Evolutionary conservation across 108 stramenopile species (phyloP), one percentile per base, ranked within the genome.

Genomic region (Discostella pseudostelligera): DNA sequence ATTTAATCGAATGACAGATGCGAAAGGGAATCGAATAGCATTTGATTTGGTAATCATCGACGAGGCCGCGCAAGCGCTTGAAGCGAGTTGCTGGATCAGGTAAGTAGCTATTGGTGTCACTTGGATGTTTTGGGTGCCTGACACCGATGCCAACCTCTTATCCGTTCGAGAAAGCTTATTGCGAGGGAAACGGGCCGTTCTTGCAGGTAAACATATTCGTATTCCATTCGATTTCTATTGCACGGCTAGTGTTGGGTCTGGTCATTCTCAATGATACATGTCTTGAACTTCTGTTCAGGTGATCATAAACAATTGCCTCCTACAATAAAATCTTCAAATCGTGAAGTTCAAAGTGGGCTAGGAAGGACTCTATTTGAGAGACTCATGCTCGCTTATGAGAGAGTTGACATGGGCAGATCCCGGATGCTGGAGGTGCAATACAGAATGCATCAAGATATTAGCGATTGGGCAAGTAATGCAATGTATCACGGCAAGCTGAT

Each of bases 41-140:
- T 99, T 99, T 81, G 99, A 99, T 82, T 69, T 99, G 36, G 95
- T 98, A 7, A 75, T 99, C n/a, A 96, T 99, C 62, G 99, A 99
- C 67, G 99, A 99, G 71, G 98, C 97, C 8, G 99, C 98, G 9
- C 97, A 98, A 75, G 95, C 95, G 11, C 62, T 98, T 59, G 97
- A 99, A 58, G 93, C 93, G 14, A 88, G 91, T 7, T 96, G 96
- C 62, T 98, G 97, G 97, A 71, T 71, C 28, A 71, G 68, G 68
- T 69, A 13, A 40, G 48, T 69, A 40, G n/a, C n/a, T 11, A 16
- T 13, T 56, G 11, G 3, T 21, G 35, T 4, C 44, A 62, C 13
- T 28, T 45, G 10, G 29, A 24, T 62, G 19, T 56, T 56, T 2
- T n/a, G n/a, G n/a, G n/a, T n/a, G n/a, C n/a, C n/a, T n/a, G n/a